Evolutionary conservation across 2,329 filamentous ascomycete genomes (phyloP).

Genomic region (Paracorniculantispora psalliotae): DNA sequence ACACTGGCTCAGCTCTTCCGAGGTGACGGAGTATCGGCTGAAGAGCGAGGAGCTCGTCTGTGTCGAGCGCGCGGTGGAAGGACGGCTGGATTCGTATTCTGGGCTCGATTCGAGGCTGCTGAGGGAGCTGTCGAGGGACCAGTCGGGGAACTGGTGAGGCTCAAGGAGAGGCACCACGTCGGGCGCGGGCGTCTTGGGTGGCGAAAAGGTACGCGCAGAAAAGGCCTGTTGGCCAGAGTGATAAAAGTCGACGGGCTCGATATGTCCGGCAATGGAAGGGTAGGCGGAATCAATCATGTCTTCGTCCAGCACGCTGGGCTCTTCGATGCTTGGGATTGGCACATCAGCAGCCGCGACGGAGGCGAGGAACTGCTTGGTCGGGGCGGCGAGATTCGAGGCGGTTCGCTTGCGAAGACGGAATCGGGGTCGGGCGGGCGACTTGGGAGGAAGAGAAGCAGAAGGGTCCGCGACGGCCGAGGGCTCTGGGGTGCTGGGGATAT

Average conservation of each 20-base stretch:
- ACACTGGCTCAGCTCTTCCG: slow-evolving; percentile 50
- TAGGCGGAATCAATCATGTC: slow-evolving; percentile 37
- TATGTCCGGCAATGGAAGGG: slow-evolving; percentile 17
- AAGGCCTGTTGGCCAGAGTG: slow-evolving; percentile 26
- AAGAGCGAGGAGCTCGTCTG: slow-evolving; percentile 54
- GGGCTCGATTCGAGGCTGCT: slow-evolving; percentile 55
- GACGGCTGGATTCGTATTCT: slow-evolving; percentile 55
- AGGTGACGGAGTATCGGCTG: slow-evolving; percentile 51
- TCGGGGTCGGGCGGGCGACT: slow-evolving; percentile 47
- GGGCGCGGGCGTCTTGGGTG: slow-evolving; percentile 56
- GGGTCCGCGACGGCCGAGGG: slow-evolving; percentile 32
- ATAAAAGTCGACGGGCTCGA: slow-evolving; percentile 26
- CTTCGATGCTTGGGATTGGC: slow-evolving; percentile 60
- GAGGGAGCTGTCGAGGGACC: slow-evolving; percentile 52
- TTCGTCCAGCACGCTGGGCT: slow-evolving; percentile 42
- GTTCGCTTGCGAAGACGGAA: slow-evolving; percentile 53
- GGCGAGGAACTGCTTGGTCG: slow-evolving; percentile 62
- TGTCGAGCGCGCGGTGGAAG: slow-evolving; percentile 55
- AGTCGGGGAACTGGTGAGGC: slow-evolving; percentile 50
- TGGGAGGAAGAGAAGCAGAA: slow-evolving; percentile 26
- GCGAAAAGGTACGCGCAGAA: slow-evolving; percentile 42
- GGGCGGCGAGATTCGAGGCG: slow-evolving; percentile 48
- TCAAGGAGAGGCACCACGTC: slow-evolving; percentile 39
- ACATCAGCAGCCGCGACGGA: slow-evolving; percentile 61
- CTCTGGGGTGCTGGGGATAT: slow-evolving; percentile 41